These are phyloP conservation scores for Cladosporium sp. DNA, from an alignment of 2,329 filamentous ascomycete genomes.

Conservation along the genomic window DNA sequence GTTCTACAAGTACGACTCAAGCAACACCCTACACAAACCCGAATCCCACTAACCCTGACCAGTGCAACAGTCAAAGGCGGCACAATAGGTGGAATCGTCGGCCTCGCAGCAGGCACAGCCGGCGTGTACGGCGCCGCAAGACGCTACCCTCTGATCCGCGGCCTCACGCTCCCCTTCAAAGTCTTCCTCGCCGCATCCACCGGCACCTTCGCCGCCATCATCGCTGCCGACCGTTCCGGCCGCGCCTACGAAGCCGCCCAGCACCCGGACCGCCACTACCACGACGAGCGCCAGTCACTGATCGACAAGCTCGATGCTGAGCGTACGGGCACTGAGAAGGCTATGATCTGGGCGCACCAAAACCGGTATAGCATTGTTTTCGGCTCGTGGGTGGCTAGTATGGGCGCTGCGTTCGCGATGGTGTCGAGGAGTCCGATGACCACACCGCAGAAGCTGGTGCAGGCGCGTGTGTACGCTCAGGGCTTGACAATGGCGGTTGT, in stretches of 20 bases:
- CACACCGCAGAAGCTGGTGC: slow-evolving; percentile 81
- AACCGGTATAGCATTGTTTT: slow-evolving; percentile 86
- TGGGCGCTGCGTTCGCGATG: slow-evolving; percentile 66
- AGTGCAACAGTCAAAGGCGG: slow-evolving; percentile 74
- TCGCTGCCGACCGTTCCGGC: slow-evolving; percentile 71
- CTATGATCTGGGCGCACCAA: slow-evolving; percentile 66
- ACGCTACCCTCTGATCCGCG: slow-evolving; percentile 71
- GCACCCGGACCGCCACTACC: slow-evolving; percentile 63
- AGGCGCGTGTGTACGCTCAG: slow-evolving; percentile 91
- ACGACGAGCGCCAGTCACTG: slow-evolving; percentile 55
- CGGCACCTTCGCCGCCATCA: slow-evolving; percentile 74
- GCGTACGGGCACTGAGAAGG: slow-evolving; percentile 52
- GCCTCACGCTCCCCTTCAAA: slow-evolving; percentile 82
- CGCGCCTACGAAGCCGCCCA: slow-evolving; percentile 63
- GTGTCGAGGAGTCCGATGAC: slow-evolving; percentile 74
- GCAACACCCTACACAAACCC: not conserved
- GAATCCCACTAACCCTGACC: slow-evolving; percentile 16
- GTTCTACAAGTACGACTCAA: slow-evolving; percentile 62
- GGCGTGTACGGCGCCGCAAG: slow-evolving; percentile 61
- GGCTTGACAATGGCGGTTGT: slow-evolving; percentile 79
- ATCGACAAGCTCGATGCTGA: slow-evolving; percentile 47
- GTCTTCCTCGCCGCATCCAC: slow-evolving; percentile 80
- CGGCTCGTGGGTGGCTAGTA: slow-evolving; percentile 73
- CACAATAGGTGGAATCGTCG: slow-evolving; percentile 62
- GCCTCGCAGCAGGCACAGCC: slow-evolving; percentile 59